phyloP scores from a whole-genome alignment of 768 basidiomycete species.

The Rhizopogon vesiculosus region DNA sequence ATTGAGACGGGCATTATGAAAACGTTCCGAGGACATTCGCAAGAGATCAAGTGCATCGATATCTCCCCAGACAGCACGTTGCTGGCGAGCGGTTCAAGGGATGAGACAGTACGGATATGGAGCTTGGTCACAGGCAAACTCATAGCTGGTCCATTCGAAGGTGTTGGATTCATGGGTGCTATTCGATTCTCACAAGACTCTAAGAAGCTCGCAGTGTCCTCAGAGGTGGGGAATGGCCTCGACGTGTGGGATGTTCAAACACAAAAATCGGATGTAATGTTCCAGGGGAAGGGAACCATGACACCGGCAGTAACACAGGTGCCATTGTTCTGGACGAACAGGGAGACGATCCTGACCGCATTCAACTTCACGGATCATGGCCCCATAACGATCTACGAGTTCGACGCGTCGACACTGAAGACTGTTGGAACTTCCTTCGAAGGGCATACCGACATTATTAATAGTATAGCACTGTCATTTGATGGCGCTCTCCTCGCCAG shows the following conservation, averaged over 20 bases:
- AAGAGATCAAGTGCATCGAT: neutral
- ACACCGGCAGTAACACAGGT: too few relatives aligned
- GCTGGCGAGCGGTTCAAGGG: neutral
- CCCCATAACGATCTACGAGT: neutral
- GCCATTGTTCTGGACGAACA: too few relatives aligned
- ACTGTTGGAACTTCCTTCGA: neutral
- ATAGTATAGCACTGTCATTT: neutral
- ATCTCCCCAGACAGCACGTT: neutral
- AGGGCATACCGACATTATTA: neutral
- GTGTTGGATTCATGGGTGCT: neutral
- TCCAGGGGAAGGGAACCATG: neutral
- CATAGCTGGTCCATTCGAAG: neutral
- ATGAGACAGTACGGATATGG: neutral
- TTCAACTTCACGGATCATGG: neutral
- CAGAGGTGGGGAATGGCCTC: neutral
- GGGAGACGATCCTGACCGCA: too few relatives aligned
- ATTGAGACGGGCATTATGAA: neutral
- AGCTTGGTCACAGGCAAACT: neutral
- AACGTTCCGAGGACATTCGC: neutral
- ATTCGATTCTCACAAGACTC: neutral
- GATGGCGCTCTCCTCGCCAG: neutral
- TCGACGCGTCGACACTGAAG: neutral
- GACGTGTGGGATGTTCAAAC: neutral
- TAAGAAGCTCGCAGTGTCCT: neutral
- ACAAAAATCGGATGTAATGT: neutral